A percentile compares a stretch with the other conserved stretches of the same genome.
Conservation (phyloP, 2,329 filamentous ascomycete genomes). For the Cordyceps tenuipes region DNA sequence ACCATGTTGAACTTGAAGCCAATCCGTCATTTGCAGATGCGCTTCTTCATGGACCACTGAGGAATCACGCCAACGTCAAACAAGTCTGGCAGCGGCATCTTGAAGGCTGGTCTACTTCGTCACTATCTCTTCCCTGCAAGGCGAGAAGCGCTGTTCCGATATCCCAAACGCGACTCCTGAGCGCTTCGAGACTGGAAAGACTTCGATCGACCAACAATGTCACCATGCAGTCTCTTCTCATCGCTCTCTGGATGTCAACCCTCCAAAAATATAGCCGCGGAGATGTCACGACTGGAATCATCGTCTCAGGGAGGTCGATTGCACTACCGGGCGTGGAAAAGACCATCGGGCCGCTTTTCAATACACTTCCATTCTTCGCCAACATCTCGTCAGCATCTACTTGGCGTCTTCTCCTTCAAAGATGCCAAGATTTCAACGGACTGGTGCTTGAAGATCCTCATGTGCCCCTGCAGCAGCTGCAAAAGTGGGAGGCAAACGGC, state of each 20-base stretch:
- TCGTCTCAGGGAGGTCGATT: conserved; percentile 71
- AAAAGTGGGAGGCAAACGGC: conserved; percentile 63
- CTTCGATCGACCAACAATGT: conserved; percentile 17
- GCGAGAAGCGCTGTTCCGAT: background rate
- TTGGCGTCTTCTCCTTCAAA: conserved; percentile 52
- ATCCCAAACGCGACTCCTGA: background rate
- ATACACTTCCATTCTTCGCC: conserved; percentile 69
- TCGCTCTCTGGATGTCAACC: conserved; percentile 63
- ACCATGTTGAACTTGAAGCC: conserved; percentile 15
- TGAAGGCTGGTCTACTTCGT: conserved; percentile 19
- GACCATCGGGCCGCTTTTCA: conserved; percentile 79
- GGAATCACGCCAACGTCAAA: conserved; percentile 30
- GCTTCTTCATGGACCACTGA: conserved; percentile 61
- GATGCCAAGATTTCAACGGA: conserved; percentile 64
- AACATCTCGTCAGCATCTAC: conserved; percentile 34
- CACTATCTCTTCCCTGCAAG: background rate
- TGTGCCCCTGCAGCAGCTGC: conserved; percentile 67
- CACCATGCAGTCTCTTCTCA: conserved; percentile 30
- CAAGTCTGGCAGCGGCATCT: conserved; percentile 63
- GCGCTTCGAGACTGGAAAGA: conserved; percentile 10
- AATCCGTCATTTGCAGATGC: conserved; percentile 57
- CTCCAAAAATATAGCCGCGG: conserved; percentile 42
- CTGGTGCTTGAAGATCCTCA: conserved; percentile 61
- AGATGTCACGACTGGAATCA: conserved; percentile 56
- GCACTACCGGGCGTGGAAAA: conserved; percentile 56